Percentiles rank a stretch among this genome's conserved stretches.
phyloP scores from a whole-genome alignment of 2,329 filamentous ascomycete species.

The Cladophialophora carrionii region DNA sequence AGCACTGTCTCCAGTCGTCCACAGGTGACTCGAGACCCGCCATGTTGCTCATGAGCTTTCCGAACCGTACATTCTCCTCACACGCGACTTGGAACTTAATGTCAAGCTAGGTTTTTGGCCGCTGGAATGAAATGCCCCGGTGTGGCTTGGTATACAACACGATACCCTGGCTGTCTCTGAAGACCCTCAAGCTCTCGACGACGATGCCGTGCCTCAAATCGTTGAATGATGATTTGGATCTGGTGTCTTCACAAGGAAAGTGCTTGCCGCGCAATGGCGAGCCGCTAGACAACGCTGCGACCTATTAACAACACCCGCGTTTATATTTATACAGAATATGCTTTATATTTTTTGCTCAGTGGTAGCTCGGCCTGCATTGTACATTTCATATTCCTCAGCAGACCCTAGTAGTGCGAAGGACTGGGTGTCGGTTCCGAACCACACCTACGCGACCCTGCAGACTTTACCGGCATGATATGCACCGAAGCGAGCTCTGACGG shows the following conservation, averaged over 20 bases:
- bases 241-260: not conserved
- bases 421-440: not conserved
- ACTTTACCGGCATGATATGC: not conserved
- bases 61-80: not conserved
- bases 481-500: not conserved
- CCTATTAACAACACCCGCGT: not conserved
- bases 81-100: not conserved
- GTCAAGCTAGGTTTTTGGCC: not conserved
- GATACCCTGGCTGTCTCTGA: not conserved
- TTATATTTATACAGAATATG: not conserved
- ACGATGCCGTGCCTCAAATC: not conserved
- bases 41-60: not conserved
- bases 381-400: not conserved
- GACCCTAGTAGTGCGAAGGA: not conserved
- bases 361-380: not conserved
- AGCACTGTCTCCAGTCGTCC: not conserved
- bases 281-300: no score
- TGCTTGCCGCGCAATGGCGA: not conserved
- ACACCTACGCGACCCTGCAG: not conserved
- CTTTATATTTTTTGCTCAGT: not conserved
- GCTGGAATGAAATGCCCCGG: not conserved
- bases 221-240: not conserved
- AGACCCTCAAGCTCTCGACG: not conserved
- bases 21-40: no score
- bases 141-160: not conserved